Conservation (phyloP, 176 grass and related monocot species). For the Secale cereale region DNA sequence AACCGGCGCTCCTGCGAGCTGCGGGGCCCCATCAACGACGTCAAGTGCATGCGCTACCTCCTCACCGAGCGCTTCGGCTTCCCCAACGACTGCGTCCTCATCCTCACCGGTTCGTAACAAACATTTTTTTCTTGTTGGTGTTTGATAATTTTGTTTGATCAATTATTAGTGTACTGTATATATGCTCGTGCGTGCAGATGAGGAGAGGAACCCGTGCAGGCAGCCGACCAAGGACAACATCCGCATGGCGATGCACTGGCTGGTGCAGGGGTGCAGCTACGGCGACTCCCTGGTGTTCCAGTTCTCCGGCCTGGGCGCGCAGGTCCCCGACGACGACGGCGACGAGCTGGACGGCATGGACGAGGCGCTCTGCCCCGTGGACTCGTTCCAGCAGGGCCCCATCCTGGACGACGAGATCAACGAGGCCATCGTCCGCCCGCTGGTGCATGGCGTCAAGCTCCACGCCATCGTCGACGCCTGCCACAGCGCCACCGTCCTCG, state of each 20-base stretch:
- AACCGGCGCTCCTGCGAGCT: constrained; percentile 29
- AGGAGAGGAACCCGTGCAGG: constrained; percentile 41
- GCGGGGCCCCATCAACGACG: constrained; percentile 69
- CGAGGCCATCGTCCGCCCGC: constrained; percentile 64
- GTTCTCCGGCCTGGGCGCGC: constrained; percentile 71
- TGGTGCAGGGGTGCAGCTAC: constrained; percentile 57
- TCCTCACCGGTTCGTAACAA: constrained; percentile 38
- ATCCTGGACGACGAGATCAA: constrained; percentile 95
- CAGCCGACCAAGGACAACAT: constrained; percentile 73
- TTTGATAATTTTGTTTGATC: no score
- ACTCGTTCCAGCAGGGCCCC: constrained; percentile 55
- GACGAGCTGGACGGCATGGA: constrained; percentile 81
- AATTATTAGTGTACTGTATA: no score
- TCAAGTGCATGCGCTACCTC: constrained; percentile 64
- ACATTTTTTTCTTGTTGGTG: background rate
- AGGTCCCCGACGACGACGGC: constrained; percentile 58
- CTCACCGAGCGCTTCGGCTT: constrained; percentile 59
- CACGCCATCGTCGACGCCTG: constrained; percentile 81
- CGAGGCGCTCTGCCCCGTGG: constrained; percentile 84
- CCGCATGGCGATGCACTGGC: constrained; percentile 73
- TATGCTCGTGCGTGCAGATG: no score
- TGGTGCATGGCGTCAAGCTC: constrained; percentile 56
- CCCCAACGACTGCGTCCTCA: constrained; percentile 47
- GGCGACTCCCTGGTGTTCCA: constrained; percentile 91
- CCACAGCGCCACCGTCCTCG: constrained; percentile 80